phyloP scores from a whole-genome alignment of 495 filamentous ascomycete species.

The Aspergillus taichungensis region DNA sequence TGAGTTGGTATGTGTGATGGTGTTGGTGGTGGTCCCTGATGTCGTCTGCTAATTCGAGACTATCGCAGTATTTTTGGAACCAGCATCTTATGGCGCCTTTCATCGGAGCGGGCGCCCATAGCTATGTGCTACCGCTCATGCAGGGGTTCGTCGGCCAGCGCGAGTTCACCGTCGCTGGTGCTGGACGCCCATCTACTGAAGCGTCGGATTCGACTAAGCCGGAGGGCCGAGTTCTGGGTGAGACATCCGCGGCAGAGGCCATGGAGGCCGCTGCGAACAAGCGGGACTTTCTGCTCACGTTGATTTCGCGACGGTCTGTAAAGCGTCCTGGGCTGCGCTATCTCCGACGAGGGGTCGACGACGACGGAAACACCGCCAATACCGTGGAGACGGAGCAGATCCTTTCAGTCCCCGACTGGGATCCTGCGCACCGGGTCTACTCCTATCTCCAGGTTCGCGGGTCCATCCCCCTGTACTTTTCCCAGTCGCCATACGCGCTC shows the following conservation, averaged over 20 bases:
- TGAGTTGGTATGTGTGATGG: constrained; percentile 44
- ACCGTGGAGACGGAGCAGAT: constrained; percentile 91
- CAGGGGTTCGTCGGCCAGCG: constrained; percentile 93
- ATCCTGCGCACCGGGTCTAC: constrained; percentile 52
- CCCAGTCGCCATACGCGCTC: constrained; percentile 84
- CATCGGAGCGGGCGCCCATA: constrained; percentile 50
- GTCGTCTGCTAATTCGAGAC: constrained; percentile 10
- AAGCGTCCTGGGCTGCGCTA: constrained; percentile 84
- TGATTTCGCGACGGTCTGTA: constrained; percentile 78
- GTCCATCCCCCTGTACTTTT: constrained; percentile 87
- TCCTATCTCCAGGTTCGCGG: constrained; percentile 81
- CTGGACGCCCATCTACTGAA: constrained; percentile 10
- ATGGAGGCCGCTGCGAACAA: constrained; percentile 20
- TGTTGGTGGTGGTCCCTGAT: not conserved
- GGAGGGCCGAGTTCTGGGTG: constrained; percentile 25
- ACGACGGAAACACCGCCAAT: constrained; percentile 82
- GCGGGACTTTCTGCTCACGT: constrained; percentile 60
- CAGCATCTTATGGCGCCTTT: constrained; percentile 64
- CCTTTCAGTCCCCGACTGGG: constrained; percentile 58
- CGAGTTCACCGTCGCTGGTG: constrained; percentile 58
- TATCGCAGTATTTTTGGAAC: constrained; percentile 80
- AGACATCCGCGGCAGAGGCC: constrained; percentile 21
- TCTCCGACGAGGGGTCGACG: constrained; percentile 83
- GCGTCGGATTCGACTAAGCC: constrained; percentile 4
- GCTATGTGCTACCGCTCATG: constrained; percentile 71